Base-by-base conservation (phyloP, 116 monocot species). In the Iris pallida region DNA sequence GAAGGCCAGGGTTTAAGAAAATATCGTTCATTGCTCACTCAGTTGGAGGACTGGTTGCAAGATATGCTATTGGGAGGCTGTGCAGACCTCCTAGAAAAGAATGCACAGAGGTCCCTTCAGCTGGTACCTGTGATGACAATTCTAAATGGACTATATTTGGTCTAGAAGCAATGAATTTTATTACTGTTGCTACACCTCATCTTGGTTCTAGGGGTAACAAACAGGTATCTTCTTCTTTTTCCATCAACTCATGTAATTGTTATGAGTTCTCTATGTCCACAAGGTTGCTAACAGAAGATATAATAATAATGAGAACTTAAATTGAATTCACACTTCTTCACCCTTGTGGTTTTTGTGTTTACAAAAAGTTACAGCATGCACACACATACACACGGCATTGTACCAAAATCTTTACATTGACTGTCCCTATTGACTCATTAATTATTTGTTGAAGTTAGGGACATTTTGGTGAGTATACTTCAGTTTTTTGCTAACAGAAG, bases 111-210 rank as follows among this genome's bases (percentile, higher is more conserved):
- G 61, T 55, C 19, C 17, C 43, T 8, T 42, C 59, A 12, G 53
- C 45, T 41, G 40, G 49, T 71, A 49, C 11, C 16, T 9, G 47
- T 47, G 64, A 68, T 47, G 72, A 80, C n/a, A 61, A 49, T 44
- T 19, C 62, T 46, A 69, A 43, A n/a, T 84, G 95, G 62, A 95
- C 84, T 62, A 88, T 95, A 65, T 76, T 59, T 77, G 89, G 88
- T 40, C 73, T 95, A 41, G 84, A 89, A 77, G 84, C 95, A 72
- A 77, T 95, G 66, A 95, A 95, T 84, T 95, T 95, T 79, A 81
- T 95, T 51, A 91, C 95, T 62, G 82, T 91, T 73, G 95, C 95
- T 55, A 91, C 95, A 45, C 95, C 95, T 66, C 95, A 95, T 91
- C 91, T 95, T 76, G 95, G 95, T 70, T 95, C 95, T 30, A 88